Conservation (phyloP, 371 early-diverging fungal species). For the Mortierella sp. region DNA sequence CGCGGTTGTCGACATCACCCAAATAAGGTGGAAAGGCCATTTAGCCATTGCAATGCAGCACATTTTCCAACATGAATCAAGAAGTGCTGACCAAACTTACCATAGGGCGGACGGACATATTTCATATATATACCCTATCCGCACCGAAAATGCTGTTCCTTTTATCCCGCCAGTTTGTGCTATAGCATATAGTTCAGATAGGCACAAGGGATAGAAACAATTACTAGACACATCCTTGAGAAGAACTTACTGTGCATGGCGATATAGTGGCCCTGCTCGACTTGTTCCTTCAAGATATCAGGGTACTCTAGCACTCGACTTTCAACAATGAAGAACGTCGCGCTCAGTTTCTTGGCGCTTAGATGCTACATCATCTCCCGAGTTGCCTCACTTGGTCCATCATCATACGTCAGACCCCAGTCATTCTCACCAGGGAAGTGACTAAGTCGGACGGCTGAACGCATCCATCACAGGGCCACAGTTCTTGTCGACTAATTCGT, state of each 20-base stretch:
- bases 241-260: slow-evolving; percentile 62
- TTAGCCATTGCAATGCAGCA: too few species aligned
- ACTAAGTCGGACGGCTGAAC: slow-evolving; percentile 33
- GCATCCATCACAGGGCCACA: slow-evolving; percentile 46
- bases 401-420: slow-evolving; percentile 41
- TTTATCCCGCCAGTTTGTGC: too few species aligned
- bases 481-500: not conserved
- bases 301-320: slow-evolving; percentile 62
- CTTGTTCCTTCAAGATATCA: slow-evolving; percentile 51
- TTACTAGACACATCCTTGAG: not conserved
- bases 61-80: too few species aligned
- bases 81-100: slow-evolving; percentile 9
- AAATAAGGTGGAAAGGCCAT: slow-evolving; percentile 2
- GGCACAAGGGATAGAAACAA: not conserved
- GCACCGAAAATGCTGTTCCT: too few species aligned
- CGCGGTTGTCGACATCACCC: slow-evolving; percentile 76
- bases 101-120: slow-evolving; percentile 56
- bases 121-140: too few species aligned
- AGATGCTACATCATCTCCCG: slow-evolving; percentile 9
- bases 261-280: slow-evolving; percentile 57
- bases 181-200: too few species aligned
- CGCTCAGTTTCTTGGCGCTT: slow-evolving; percentile 49
- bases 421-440: slow-evolving; percentile 17
- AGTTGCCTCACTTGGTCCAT: slow-evolving; percentile 22
- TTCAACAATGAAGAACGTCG: slow-evolving; percentile 68